These are phyloP conservation scores for Aspergillus pseudotamarii DNA, from an alignment of 2,329 filamentous ascomycete species.

Conservation along the genomic window DNA sequence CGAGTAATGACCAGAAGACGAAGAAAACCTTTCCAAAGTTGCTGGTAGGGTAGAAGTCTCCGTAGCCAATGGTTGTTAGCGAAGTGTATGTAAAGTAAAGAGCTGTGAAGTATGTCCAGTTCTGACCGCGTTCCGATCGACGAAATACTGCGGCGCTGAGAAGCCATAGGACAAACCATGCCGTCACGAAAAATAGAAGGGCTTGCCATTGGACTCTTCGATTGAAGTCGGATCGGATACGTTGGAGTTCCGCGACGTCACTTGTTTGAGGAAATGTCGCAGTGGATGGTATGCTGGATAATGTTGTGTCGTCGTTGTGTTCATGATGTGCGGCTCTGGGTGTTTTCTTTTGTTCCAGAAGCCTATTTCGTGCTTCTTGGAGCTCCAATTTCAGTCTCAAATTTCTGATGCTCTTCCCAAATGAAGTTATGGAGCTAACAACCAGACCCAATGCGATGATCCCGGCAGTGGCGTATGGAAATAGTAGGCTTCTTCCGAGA, in stretches of 20 bases:
- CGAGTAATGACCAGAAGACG: background rate
- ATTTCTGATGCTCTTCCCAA: background rate
- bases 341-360: background rate
- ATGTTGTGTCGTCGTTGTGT: background rate
- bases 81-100: background rate
- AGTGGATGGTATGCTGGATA: background rate
- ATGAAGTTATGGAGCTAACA: background rate
- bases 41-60: background rate
- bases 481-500: background rate
- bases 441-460: background rate
- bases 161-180: background rate
- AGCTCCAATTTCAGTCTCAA: background rate
- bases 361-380: background rate
- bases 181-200: background rate
- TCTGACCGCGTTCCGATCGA: background rate
- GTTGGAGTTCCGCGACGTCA: background rate
- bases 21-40: background rate
- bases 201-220: background rate
- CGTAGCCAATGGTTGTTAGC: background rate
- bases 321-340: background rate
- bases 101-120: background rate
- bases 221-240: background rate
- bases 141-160: background rate
- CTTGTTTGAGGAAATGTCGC: background rate
- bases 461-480: background rate